Evolutionary conservation across 257 asterid genomes (phyloP).

Genomic region (Solanum rostratum): DNA sequence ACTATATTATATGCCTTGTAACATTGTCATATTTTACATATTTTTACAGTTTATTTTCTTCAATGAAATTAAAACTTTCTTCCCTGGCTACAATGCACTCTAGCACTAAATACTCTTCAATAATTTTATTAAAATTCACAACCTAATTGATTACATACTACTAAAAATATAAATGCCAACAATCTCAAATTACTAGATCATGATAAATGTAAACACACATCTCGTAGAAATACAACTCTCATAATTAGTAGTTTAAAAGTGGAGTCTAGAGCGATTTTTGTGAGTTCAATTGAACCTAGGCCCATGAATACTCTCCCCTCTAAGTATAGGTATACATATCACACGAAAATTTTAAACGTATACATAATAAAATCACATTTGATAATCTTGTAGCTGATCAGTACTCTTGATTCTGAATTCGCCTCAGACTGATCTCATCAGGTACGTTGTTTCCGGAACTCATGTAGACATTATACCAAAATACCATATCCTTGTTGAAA

Average conservation of each 20-base stretch:
- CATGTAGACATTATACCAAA: constrained; percentile 21
- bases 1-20: background rate
- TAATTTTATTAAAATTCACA: background rate
- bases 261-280: background rate
- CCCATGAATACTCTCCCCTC: background rate
- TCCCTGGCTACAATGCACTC: background rate
- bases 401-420: background rate
- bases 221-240: background rate
- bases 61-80: background rate
- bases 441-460: background rate
- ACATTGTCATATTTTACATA: background rate
- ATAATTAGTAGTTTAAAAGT: background rate
- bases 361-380: background rate
- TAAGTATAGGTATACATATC: background rate
- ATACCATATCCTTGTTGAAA: constrained; percentile 12
- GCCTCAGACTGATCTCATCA: background rate
- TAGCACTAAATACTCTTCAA: background rate
- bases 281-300: background rate
- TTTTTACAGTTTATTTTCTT: background rate
- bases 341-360: background rate
- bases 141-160: background rate
- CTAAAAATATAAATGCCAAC: background rate
- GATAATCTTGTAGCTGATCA: background rate
- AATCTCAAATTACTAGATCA: background rate
- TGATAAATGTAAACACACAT: background rate